Conservation (phyloP, 768 basidiomycete species). For the Cyathus striatus region DNA sequence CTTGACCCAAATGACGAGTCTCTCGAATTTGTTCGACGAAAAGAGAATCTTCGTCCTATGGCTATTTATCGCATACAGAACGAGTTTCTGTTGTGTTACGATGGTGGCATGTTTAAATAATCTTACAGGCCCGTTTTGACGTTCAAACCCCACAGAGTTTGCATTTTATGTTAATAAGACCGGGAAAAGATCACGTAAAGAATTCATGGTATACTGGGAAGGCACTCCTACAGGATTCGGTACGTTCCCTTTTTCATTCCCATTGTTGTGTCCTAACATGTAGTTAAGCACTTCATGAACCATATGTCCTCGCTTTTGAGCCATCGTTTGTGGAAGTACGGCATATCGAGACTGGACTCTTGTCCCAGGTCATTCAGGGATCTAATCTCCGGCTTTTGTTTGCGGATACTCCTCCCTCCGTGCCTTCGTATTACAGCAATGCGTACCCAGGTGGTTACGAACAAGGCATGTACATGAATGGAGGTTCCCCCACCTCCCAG, state of each 20-base stretch:
- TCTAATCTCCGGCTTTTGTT: constrained; percentile 87
- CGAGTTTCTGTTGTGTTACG: constrained; percentile 96
- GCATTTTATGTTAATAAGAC: constrained; percentile 99
- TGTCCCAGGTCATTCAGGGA: constrained; percentile 94
- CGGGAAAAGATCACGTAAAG: constrained; percentile 83
- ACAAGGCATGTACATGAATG: constrained; percentile 4
- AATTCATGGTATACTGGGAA: constrained; percentile 98
- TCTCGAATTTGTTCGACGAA: constrained; percentile 89
- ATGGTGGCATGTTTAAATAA: constrained; percentile 51
- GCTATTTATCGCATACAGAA: constrained; percentile 96
- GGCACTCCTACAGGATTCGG: constrained; percentile 92
- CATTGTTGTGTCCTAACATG: constrained; percentile 3
- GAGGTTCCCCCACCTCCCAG: constrained; percentile 1
- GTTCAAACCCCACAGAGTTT: constrained; percentile 58
- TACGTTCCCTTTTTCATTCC: constrained; percentile 32
- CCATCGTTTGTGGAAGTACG: constrained; percentile 95
- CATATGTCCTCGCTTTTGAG: constrained; percentile 95
- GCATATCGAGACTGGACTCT: constrained; percentile 86
- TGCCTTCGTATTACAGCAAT: constrained; percentile 34
- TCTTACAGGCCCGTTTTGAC: constrained; percentile 5
- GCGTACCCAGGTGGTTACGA: constrained; percentile 24
- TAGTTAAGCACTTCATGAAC: constrained; percentile 81
- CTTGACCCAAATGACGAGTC: constrained; percentile 89
- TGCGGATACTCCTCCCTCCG: constrained; percentile 87
- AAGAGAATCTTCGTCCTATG: constrained; percentile 87